Evolutionary conservation across 257 asterid species (phyloP), one percentile per base, ranked within the genome.

Genomic region (Solanum ahanhuiri): DNA sequence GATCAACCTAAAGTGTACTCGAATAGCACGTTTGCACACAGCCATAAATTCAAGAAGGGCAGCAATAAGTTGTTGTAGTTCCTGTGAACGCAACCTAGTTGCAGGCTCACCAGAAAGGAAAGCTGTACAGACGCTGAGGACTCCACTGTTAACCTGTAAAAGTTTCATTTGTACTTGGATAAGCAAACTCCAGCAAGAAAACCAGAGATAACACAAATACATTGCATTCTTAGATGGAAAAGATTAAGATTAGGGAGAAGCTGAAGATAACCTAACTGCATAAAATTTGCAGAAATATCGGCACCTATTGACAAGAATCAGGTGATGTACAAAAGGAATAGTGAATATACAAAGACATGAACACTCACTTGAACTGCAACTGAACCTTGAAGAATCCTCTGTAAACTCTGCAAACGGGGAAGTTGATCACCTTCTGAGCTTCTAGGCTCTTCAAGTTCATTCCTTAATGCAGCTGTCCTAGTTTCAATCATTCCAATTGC

Each of bases 401-500:
- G 99, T 89, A 97, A 93, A 86, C 98, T 95, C 93, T 97, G 99
- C 77, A 96, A 95, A 70, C 99, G 95, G 18, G 99, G 98, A 83
- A 97, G 98, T 87, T 97, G 99, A 93, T 97, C 99, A 1, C 99
- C 99, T 91, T 97, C 99, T 12, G 99, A 93, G 91, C 98, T 95
- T 73, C 98, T 95, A 64, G 99, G 99, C 83, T 97, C 99, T 90
- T 97, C 99, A 84, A 97, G 98, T 88, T 97, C 98, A 81, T 93
- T 97, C 86, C 99, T 91, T 41, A 97, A 92, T 35, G 99, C 99
- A 33, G 98, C 97, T 33, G 99, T 97, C 66, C 99, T 88, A 75
- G 99, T 97, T 87, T 95, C 99, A 30, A 97, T 97, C 99, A 97
- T 97, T 87, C 99, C 99, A 87, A 97, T 97, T 22, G 99, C 99